phyloP scores from a whole-genome alignment of 768 basidiomycete species.

The Boletus rubroflammeus region DNA sequence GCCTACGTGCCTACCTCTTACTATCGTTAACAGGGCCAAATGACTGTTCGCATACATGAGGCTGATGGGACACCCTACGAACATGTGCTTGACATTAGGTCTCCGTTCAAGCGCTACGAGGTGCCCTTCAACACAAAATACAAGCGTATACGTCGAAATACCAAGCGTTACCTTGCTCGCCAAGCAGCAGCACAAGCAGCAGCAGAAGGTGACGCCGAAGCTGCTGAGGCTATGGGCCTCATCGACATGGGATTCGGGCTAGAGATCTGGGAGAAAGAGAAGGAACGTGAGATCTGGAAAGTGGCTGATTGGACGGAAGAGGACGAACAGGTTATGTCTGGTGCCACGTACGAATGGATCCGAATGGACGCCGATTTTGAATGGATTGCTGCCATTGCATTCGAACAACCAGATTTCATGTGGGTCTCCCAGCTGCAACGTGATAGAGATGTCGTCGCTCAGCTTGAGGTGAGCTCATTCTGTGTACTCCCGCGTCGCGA shows the following conservation, averaged over 20 bases:
- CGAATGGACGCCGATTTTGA: constrained; percentile 98
- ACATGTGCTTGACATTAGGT: constrained; percentile 90
- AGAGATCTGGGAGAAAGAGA: constrained; percentile 94
- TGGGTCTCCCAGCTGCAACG: constrained; percentile 96
- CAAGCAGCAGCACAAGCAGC: constrained; percentile 92
- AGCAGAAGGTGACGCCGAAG: constrained; percentile 87
- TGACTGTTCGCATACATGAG: constrained; percentile 98
- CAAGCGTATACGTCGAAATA: constrained; percentile 92
- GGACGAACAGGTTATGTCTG: constrained; percentile 89
- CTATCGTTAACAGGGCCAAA: constrained; percentile 64
- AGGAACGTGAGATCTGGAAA: constrained; percentile 90
- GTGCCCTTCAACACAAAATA: constrained; percentile 99
- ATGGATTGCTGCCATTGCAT: constrained; percentile 92
- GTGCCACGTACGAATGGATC: constrained; percentile 99
- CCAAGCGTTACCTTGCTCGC: constrained; percentile 91
- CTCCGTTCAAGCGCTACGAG: constrained; percentile 88
- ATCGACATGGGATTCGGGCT: constrained; percentile 92
- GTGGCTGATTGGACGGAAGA: constrained; percentile 98
- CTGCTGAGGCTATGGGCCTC: constrained; percentile 90
- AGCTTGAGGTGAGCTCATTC: constrained; percentile 73
- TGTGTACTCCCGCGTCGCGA: background rate
- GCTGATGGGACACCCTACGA: constrained; percentile 99
- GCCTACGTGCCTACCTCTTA: constrained; percentile 6
- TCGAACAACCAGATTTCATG: constrained; percentile 97
- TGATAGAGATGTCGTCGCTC: constrained; percentile 95